phyloP scores from a whole-genome alignment of 2,329 filamentous ascomycete species.

The Xenoacremonium recifei region DNA sequence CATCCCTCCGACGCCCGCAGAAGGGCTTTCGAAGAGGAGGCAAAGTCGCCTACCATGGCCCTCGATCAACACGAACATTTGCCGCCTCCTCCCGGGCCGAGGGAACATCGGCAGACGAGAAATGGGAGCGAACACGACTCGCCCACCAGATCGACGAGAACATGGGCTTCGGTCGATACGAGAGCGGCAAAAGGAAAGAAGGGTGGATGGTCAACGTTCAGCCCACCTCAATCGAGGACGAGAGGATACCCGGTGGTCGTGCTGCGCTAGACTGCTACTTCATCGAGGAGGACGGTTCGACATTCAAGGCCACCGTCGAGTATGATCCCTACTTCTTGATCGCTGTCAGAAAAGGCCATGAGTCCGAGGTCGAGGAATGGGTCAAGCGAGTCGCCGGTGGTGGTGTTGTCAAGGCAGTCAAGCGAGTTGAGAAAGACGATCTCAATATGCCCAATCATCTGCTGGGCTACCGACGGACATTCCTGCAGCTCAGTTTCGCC shows the following conservation, averaged over 20 bases:
- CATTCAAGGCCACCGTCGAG: slow-evolving; percentile 94
- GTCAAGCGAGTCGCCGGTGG: slow-evolving; percentile 74
- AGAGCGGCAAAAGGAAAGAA: slow-evolving; percentile 75
- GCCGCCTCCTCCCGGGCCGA: slow-evolving; percentile 77
- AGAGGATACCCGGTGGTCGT: slow-evolving; percentile 77
- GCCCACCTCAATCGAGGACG: slow-evolving; percentile 82
- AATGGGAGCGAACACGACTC: slow-evolving; percentile 78
- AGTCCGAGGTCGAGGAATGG: slow-evolving; percentile 96
- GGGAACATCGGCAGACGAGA: slow-evolving; percentile 88
- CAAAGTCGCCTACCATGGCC: slow-evolving; percentile 69
- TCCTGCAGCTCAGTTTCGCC: slow-evolving; percentile 80
- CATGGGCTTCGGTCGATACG: slow-evolving; percentile 92
- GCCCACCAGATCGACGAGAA: slow-evolving; percentile 89
- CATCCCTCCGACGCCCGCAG: slow-evolving; percentile 57
- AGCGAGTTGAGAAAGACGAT: slow-evolving; percentile 86
- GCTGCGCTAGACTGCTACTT: slow-evolving; percentile 97
- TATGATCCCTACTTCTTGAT: slow-evolving; percentile 97
- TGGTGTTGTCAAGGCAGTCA: slow-evolving; percentile 76
- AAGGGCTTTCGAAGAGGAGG: slow-evolving; percentile 68
- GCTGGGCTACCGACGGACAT: slow-evolving; percentile 83
- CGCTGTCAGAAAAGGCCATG: slow-evolving; percentile 81
- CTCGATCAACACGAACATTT: slow-evolving; percentile 67
- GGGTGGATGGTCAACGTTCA: slow-evolving; percentile 98
- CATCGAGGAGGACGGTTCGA: slow-evolving; percentile 81
- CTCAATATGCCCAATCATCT: slow-evolving; percentile 93